Evolutionary conservation across 352 stramenopile species (phyloP), one percentile per base, ranked within the genome.

Genomic region (Hyaloperonospora brassicae): DNA sequence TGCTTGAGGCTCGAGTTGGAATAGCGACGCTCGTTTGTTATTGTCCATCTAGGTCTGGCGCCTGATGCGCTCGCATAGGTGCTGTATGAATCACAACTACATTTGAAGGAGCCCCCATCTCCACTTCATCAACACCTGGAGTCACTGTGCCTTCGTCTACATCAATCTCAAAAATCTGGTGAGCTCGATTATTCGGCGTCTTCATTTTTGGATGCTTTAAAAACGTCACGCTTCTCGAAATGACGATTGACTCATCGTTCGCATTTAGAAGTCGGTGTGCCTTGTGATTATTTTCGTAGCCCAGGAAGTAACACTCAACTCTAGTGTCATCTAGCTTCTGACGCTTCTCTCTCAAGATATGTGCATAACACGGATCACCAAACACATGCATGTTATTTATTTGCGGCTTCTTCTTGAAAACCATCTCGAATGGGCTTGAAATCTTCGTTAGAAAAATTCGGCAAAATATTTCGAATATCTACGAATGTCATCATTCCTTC

Each of bases 351-450:
- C n/a, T 42, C 3, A 10, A 3, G 11, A 42, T 11, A 10, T 42
- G 36, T 42, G 36, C 36, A 12, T 12, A 42, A 12, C n/a, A 42
- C n/a, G 11, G 11, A 5, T 42, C n/a, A 5, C 3, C 36, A 21
- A 42, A 42, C 11, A 12, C n/a, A 14, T 11, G 36, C 36, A 42
- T 42, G 11, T 42, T 4, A 42, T 14, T 42, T 3, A 42, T 8
- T 7, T 7, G 27, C 7, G 27, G 27, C 7, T 31, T 8, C 27
- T 31, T 31, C 27, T 31, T 31, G 36, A 42, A 42, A 4, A 42
- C 36, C 36, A 42, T 13, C n/a, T 42, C 11, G 36, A 42, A 42
- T 21, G 36, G n/a, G n/a, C 36, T 42, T 42, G 36, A 42, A 42
- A 3, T 21, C 36, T 42, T 14, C n/a, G n/a, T 21, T 42, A 7